Conservation (phyloP, 2,329 filamentous ascomycete genomes). For the Xylariaceae sp. region DNA sequence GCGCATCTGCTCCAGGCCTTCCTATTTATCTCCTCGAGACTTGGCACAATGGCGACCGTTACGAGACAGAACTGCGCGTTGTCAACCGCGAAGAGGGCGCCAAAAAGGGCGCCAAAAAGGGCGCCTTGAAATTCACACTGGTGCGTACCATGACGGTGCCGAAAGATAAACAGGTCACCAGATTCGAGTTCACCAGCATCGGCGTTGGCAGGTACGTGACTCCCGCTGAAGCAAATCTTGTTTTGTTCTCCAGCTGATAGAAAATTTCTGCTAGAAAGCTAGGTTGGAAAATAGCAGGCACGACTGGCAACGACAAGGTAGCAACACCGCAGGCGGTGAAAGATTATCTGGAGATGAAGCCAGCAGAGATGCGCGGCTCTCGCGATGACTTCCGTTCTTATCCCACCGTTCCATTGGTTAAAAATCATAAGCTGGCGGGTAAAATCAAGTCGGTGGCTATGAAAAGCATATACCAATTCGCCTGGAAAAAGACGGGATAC, state of each 20-base stretch:
- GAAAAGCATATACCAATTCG: slow-evolving; percentile 35
- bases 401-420: slow-evolving; percentile 26
- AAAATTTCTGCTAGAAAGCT: slow-evolving; percentile 25
- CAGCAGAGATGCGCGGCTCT: slow-evolving; percentile 18
- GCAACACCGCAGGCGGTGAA: slow-evolving; percentile 24
- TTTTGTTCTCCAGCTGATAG: slow-evolving; percentile 17
- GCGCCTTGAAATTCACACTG: slow-evolving; percentile 5
- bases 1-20: slow-evolving; percentile 16
- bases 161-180: slow-evolving; percentile 12
- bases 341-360: slow-evolving; percentile 26
- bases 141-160: slow-evolving; percentile 13
- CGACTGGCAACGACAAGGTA: slow-evolving; percentile 25
- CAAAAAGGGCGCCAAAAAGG: neutral
- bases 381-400: slow-evolving; percentile 24
- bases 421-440: slow-evolving; percentile 9
- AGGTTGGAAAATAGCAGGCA: slow-evolving; percentile 38
- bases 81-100: slow-evolving; percentile 1
- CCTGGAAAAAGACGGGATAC: slow-evolving; percentile 33
- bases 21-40: slow-evolving; percentile 27
- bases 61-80: slow-evolving; percentile 17
- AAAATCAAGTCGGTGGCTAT: slow-evolving; percentile 32
- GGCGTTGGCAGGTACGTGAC: slow-evolving; percentile 34
- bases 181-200: slow-evolving; percentile 29
- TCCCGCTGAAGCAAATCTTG: neutral
- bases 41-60: slow-evolving; percentile 18